phyloP scores from a whole-genome alignment of 148 eudicot genomes.

The Polygonum maritimum region DNA sequence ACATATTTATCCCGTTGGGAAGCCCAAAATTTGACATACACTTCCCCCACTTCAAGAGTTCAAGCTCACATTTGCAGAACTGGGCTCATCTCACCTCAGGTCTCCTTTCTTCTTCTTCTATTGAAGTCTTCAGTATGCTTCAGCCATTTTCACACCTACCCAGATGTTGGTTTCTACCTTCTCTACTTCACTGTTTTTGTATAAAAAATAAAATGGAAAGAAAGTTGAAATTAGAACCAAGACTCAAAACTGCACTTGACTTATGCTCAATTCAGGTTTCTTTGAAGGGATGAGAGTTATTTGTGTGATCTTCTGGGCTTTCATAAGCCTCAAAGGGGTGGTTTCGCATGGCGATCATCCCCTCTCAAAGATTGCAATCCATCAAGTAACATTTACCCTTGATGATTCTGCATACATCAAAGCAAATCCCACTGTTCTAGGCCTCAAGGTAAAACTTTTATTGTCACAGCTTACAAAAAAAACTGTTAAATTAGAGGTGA shows the following conservation, averaged over 20 bases:
- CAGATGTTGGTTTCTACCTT: background rate
- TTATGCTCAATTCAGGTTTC: background rate
- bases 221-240: background rate
- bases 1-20: background rate
- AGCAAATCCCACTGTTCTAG: constrained; percentile 68
- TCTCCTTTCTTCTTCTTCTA: background rate
- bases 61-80: background rate
- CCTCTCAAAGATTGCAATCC: constrained; percentile 55
- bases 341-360: constrained; percentile 52
- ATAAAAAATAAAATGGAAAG: background rate
- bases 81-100: background rate
- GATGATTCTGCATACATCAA: constrained; percentile 47
- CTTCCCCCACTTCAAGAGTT: background rate
- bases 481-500: background rate
- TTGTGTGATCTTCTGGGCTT: background rate
- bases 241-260: background rate
- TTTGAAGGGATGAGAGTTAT: background rate
- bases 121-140: background rate
- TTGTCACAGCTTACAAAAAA: background rate
- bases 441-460: constrained; percentile 35
- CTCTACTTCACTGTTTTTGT: background rate
- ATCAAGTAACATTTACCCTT: constrained; percentile 41
- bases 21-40: background rate
- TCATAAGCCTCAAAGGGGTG: background rate
- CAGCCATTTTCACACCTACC: background rate